Evolutionary conservation across 148 eudicot species (phyloP).

Genomic region (Vaccinium myrtillus): DNA sequence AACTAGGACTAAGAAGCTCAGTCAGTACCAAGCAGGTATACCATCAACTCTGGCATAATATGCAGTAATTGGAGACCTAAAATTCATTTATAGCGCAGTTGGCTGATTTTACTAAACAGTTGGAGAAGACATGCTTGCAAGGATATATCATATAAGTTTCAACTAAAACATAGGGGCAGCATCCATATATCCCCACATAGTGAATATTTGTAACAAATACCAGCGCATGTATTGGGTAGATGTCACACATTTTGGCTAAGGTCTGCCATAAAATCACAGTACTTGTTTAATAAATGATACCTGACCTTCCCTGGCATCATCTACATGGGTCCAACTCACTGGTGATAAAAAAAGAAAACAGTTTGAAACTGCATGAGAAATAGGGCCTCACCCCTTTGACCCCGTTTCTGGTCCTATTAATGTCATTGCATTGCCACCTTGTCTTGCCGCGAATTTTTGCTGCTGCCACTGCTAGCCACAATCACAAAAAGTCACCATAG

Average conservation of each 20-base stretch:
- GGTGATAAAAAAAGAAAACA: not conserved
- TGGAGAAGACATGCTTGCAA: not conserved
- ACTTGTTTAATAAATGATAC: not conserved
- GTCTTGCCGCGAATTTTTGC: not conserved
- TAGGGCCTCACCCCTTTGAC: not conserved
- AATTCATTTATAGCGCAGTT: not conserved
- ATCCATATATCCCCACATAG: not conserved
- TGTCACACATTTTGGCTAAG: not conserved
- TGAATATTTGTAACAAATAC: not conserved
- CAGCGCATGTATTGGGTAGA: not conserved
- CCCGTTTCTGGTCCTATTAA: not conserved
- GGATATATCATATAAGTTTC: not conserved
- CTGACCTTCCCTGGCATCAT: not conserved
- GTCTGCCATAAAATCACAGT: not conserved
- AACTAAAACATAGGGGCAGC: not conserved
- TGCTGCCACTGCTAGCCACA: not conserved
- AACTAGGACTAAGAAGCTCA: constrained; percentile 27
- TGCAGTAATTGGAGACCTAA: not conserved
- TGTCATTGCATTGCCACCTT: not conserved
- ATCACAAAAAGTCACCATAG: not conserved
- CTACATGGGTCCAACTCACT: not conserved
- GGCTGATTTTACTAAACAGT: not conserved
- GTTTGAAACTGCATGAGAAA: not conserved
- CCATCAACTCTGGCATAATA: not conserved
- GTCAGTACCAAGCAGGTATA: constrained; percentile 31